Evolutionary conservation across 768 basidiomycete genomes (phyloP), one percentile per base, ranked within the genome.

Genomic region (Russula emetica): DNA sequence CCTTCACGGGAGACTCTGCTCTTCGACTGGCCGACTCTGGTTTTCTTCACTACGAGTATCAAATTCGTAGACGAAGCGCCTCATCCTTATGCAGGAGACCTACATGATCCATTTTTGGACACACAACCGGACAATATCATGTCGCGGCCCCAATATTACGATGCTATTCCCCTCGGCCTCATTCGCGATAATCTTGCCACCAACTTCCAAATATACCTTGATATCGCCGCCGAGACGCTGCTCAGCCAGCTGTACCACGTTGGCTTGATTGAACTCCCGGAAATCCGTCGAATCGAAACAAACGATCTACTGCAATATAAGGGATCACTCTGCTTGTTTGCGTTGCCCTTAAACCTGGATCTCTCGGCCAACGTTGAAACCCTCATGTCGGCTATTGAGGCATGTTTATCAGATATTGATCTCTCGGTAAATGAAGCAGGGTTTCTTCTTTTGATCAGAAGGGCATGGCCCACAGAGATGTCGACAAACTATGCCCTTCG

Each of bases 391-490:
- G 80, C 87, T 5, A 82, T 92, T 30, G 90, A 92, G 71, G 81
- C 82, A 5, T 87, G 85, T 68, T 76, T 94, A 26, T 76, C 78
- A 6, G 88, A 91, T 69, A 71, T 90, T 28, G 85, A 92, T 72
- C 75, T 94, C 32, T 82, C 86, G 3, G 78, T 85, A 30, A 90
- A 91, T 69, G 92, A 94, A 73, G 77, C 80, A 42, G 91, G 86
- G 2, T 81, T 93, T 61, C 72, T 90, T 9, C 75, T 92, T 18
- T 76, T 94, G n/a, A 76, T 78, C 6, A 80, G 84, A 60, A 80
- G 85, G 69, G 83, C 90, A 66, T 91, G 86, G 85, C 90, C 91
- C 0, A 87, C 83, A 66, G 81, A 85, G 18, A 78, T 91, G 72
- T 79, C 84, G 47, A 87, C 91, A 16, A 83, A 86, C 40, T 90